Conservation (phyloP, 169 alveolate species). For the Besnoitia besnoiti region DNA sequence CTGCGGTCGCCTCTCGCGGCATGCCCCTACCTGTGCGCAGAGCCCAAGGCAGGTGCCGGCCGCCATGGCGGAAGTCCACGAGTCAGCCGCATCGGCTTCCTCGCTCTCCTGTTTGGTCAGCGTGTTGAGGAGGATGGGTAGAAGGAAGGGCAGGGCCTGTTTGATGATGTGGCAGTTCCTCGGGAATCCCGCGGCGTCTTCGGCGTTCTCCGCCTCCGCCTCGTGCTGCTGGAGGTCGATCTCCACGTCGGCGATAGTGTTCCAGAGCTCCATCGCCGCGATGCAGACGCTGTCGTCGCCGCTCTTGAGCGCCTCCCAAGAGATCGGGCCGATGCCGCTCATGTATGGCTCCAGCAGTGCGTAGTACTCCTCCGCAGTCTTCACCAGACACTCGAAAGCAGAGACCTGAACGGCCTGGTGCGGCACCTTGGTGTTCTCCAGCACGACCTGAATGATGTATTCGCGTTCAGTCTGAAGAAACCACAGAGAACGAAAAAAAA, state of each 20-base stretch:
- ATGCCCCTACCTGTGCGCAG: slow-evolving; percentile 90
- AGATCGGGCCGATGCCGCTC: slow-evolving; percentile 62
- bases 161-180: slow-evolving; percentile 41
- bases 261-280: slow-evolving; percentile 71
- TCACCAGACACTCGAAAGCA: slow-evolving; percentile 76
- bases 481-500: not conserved
- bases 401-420: slow-evolving; percentile 71
- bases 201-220: slow-evolving; percentile 43
- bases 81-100: slow-evolving; percentile 77
- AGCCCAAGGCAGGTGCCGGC: slow-evolving; percentile 91
- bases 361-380: slow-evolving; percentile 70
- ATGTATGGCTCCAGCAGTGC: slow-evolving; percentile 57
- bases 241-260: slow-evolving; percentile 68
- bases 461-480: slow-evolving; percentile 57
- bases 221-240: slow-evolving; percentile 52
- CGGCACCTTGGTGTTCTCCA: slow-evolving; percentile 59
- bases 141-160: slow-evolving; percentile 69
- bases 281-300: slow-evolving; percentile 62
- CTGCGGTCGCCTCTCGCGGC: too few species aligned
- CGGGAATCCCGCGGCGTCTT: not conserved
- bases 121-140: slow-evolving; percentile 66
- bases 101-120: slow-evolving; percentile 61
- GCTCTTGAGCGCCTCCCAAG: slow-evolving; percentile 63
- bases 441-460: slow-evolving; percentile 56
- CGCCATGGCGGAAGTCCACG: slow-evolving; percentile 94